phyloP scores from a whole-genome alignment of 768 basidiomycete species.

The Pulveroboletus sp. region DNA sequence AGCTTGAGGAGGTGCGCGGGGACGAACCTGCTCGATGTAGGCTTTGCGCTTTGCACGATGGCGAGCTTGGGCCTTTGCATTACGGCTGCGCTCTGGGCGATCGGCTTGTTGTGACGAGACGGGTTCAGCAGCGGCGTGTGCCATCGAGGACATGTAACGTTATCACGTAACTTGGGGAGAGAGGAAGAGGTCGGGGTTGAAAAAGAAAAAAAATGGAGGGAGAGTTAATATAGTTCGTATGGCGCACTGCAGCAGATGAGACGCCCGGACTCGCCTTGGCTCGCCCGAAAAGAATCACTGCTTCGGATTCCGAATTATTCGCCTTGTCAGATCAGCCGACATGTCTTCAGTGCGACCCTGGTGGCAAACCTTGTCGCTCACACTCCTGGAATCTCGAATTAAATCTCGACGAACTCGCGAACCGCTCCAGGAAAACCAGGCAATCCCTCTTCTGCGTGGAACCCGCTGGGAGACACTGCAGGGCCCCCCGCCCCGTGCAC shows the following conservation, averaged over 20 bases:
- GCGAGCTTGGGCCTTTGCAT: slow-evolving; percentile 83
- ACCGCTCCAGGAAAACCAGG: slow-evolving; percentile 9
- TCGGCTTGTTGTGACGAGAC: slow-evolving; percentile 43
- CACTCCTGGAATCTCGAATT: slow-evolving; percentile 29
- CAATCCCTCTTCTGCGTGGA: slow-evolving; percentile 20
- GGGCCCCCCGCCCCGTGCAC: not conserved
- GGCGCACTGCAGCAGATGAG: slow-evolving; percentile 16
- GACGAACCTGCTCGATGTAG: slow-evolving; percentile 78
- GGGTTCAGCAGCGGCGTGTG: slow-evolving; percentile 45
- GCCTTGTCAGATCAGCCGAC: slow-evolving; percentile 40
- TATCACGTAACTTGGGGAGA: slow-evolving; percentile 37
- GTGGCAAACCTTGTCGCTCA: slow-evolving; percentile 31
- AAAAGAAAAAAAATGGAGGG: slow-evolving; percentile 34
- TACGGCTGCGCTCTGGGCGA: slow-evolving; percentile 80
- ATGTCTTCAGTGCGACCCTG: slow-evolving; percentile 33
- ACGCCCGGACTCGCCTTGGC: slow-evolving; percentile 23
- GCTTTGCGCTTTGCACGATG: slow-evolving; percentile 92
- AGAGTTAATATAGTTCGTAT: slow-evolving; percentile 35
- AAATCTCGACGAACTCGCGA: slow-evolving; percentile 29
- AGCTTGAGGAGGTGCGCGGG: slow-evolving; percentile 1
- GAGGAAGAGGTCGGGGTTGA: slow-evolving; percentile 49
- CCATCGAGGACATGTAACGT: slow-evolving; percentile 57
- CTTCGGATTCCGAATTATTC: slow-evolving; percentile 49
- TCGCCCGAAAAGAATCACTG: slow-evolving; percentile 26
- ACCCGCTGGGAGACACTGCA: not conserved